phyloP scores from a whole-genome alignment of 805 yeast genomes.

The Candida vaughaniae region DNA sequence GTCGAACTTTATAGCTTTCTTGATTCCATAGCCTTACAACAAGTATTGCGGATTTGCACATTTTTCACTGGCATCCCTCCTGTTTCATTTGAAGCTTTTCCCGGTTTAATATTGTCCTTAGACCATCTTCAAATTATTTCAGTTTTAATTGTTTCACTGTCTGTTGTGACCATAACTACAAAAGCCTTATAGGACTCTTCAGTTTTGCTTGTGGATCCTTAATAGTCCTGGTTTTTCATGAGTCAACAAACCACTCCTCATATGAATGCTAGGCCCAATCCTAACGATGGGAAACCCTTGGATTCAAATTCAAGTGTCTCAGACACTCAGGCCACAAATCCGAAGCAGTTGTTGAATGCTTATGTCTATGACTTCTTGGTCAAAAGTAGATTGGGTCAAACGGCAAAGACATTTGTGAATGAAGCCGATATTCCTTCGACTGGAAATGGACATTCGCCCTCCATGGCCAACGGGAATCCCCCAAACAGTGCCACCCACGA shows the following conservation, averaged over 20 bases:
- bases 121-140: too few relatives aligned
- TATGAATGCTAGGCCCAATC: conserved; percentile 8
- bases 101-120: too few relatives aligned
- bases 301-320: conserved; percentile 12
- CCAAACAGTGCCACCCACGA: conserved; percentile 12
- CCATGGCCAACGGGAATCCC: conserved; percentile 21
- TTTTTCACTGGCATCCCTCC: too few relatives aligned
- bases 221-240: conserved; percentile 19
- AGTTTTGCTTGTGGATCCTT: too few relatives aligned
- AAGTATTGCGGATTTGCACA: too few relatives aligned
- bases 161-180: too few relatives aligned
- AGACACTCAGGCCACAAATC: conserved; percentile 48
- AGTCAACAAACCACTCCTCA: conserved; percentile 40
- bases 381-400: conserved; percentile 66
- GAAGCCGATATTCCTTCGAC: conserved; percentile 67
- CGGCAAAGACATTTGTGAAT: conserved; percentile 70
- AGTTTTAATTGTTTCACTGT: too few relatives aligned
- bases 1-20: too few relatives aligned
- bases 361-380: conserved; percentile 83
- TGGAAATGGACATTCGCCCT: conserved; percentile 6
- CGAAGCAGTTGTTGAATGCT: conserved; percentile 68
- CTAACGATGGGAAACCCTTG: conserved; percentile 1
- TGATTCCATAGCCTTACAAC: too few relatives aligned
- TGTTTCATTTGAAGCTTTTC: too few relatives aligned
- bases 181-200: too few relatives aligned